phyloP scores from a whole-genome alignment of 2,329 filamentous ascomycete species.

The Botrytis fabae region DNA sequence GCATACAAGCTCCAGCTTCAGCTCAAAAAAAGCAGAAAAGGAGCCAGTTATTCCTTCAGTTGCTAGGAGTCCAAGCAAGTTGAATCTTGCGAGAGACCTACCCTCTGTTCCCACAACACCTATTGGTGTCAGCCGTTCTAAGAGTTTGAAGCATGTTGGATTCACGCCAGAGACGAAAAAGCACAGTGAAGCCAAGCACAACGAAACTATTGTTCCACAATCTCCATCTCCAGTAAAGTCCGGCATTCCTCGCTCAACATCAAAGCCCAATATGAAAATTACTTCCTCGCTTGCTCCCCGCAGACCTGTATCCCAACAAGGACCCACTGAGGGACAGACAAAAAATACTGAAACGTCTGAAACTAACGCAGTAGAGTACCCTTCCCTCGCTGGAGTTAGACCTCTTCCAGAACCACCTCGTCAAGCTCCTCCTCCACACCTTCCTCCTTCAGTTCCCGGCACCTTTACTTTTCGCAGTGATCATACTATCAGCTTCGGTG shows the following conservation, averaged over 20 bases:
- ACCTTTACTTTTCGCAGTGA: slow-evolving; percentile 67
- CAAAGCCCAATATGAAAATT: slow-evolving; percentile 39
- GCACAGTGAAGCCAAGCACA: slow-evolving; percentile 47
- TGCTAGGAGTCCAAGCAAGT: slow-evolving; percentile 47
- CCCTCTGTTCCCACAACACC: slow-evolving; percentile 62
- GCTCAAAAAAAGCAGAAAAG: slow-evolving; percentile 31
- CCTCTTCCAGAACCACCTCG: slow-evolving; percentile 33
- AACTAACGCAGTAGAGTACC: slow-evolving; percentile 33
- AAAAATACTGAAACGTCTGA: neutral
- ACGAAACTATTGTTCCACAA: slow-evolving; percentile 44
- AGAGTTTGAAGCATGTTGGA: slow-evolving; percentile 70
- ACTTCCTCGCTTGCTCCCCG: slow-evolving; percentile 8
- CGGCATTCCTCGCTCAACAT: slow-evolving; percentile 47
- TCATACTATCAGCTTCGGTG: slow-evolving; percentile 61
- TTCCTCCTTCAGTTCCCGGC: slow-evolving; percentile 49
- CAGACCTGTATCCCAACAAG: neutral
- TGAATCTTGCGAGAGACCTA: slow-evolving; percentile 56
- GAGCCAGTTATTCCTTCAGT: slow-evolving; percentile 33
- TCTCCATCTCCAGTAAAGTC: slow-evolving; percentile 60
- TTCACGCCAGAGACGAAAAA: slow-evolving; percentile 71
- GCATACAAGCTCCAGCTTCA: slow-evolving; percentile 34
- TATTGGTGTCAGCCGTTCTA: slow-evolving; percentile 47
- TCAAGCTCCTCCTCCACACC: slow-evolving; percentile 23
- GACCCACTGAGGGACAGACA: neutral
- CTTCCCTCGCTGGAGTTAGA: slow-evolving; percentile 36